Percentiles rank a stretch among this genome's conserved stretches.
phyloP scores from a whole-genome alignment of 2,329 filamentous ascomycete species.

The Dendryphion nanum region DNA sequence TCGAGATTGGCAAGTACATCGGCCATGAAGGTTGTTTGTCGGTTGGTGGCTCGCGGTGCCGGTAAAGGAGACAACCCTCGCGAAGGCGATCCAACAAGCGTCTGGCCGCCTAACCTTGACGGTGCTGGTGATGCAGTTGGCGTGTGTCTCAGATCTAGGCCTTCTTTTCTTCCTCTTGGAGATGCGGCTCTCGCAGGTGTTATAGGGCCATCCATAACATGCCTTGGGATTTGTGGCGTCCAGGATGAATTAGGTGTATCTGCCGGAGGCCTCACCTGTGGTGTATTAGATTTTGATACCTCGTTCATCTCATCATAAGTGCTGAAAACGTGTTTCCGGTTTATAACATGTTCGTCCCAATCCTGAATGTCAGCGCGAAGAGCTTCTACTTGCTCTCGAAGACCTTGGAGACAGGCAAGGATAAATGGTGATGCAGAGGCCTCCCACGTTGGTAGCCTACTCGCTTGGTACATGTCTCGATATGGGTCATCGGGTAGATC shows the following conservation, averaged over 20 bases:
- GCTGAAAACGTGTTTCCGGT: conserved; percentile 50
- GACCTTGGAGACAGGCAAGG: conserved; percentile 41
- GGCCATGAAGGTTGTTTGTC: conserved; percentile 32
- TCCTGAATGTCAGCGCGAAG: conserved; percentile 46
- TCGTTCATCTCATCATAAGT: conserved; percentile 47
- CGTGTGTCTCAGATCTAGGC: conserved; percentile 19
- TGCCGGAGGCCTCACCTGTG: conserved; percentile 25
- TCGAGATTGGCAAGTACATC: conserved; percentile 35
- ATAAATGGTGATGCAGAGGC: conserved; percentile 39
- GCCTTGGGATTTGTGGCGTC: conserved; percentile 37
- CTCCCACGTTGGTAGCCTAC: conserved; percentile 37
- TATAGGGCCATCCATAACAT: conserved; percentile 28
- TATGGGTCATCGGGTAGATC: conserved; percentile 28
- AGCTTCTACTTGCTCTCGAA: conserved; percentile 43
- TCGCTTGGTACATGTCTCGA: conserved; percentile 35
- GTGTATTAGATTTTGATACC: conserved; percentile 32
- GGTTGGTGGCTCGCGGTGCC: conserved; percentile 23
- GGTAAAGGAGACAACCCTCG: conserved; percentile 28
- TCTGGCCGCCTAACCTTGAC: conserved; percentile 25
- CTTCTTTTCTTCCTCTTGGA: conserved; percentile 37
- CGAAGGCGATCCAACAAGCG: conserved; percentile 26
- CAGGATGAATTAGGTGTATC: conserved; percentile 29
- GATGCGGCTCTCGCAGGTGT: conserved; percentile 35
- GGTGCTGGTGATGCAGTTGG: conserved; percentile 25
- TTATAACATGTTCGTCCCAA: conserved; percentile 48